Evolutionary conservation across 148 eudicot genomes (phyloP).

Genomic region (Selenicereus undatus): DNA sequence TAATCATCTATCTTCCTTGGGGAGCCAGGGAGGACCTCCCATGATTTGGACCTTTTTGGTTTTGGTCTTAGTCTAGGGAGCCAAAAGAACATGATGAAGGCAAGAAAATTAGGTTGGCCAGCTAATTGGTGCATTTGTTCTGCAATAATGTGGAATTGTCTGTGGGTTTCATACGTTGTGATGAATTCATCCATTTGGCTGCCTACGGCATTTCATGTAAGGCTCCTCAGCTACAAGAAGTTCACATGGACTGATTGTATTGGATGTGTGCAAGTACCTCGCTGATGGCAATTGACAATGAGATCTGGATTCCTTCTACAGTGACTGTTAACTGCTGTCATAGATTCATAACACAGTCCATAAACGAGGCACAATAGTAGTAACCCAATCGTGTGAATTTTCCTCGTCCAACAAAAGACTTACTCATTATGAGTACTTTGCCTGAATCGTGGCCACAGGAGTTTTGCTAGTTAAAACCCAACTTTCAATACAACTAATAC

Average conservation of each 20-base stretch:
- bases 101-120: slow-evolving; percentile 7
- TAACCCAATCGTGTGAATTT: no score
- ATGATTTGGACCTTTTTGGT: not conserved
- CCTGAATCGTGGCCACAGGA: no score
- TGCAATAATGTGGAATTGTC: slow-evolving; percentile 3
- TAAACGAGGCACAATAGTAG: not conserved
- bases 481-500: no score
- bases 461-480: no score
- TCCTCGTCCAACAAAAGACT: no score
- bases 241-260: slow-evolving; percentile 15
- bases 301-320: not conserved
- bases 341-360: no score
- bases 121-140: not conserved
- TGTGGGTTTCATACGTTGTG: not conserved
- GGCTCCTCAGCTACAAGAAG: not conserved
- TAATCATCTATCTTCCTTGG: not conserved
- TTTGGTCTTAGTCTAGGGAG: slow-evolving; percentile 3
- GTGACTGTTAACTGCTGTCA: not conserved
- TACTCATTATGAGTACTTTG: no score
- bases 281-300: slow-evolving; percentile 6
- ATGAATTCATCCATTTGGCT: not conserved
- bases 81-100: not conserved
- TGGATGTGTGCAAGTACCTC: not conserved
- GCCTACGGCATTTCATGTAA: not conserved
- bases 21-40: not conserved